A percentile compares a stretch with the other conserved stretches of the same genome.
Conservation (phyloP, 2,329 filamentous ascomycete genomes). For the Aspergillus fumigatus region DNA sequence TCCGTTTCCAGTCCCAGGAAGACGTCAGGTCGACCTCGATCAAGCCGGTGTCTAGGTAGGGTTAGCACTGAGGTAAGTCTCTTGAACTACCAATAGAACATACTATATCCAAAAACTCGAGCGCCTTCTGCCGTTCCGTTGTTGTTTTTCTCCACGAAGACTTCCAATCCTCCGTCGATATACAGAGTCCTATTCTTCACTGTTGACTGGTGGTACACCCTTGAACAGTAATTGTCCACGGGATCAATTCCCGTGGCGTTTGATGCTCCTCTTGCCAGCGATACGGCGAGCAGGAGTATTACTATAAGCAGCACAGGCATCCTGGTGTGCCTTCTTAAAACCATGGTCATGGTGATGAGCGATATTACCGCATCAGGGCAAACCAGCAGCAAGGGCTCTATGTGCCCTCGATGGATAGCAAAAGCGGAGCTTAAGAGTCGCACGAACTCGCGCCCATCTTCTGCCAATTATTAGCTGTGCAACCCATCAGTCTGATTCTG, state of each 20-base stretch:
- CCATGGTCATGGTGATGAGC: not conserved
- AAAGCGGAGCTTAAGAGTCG: not conserved
- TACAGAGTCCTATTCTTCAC: conserved; percentile 27
- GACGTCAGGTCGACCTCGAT: conserved; percentile 24
- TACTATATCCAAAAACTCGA: conserved; percentile 27
- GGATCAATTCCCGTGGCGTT: conserved; percentile 18
- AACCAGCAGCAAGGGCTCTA: not conserved
- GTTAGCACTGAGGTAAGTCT: not conserved
- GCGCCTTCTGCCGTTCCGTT: conserved; percentile 14
- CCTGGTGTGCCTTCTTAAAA: not conserved
- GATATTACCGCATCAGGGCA: not conserved
- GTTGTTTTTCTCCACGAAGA: conserved; percentile 16
- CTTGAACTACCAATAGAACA: not conserved
- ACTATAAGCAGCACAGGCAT: not conserved
- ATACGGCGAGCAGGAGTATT: conserved; percentile 6
- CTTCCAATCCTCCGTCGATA: conserved; percentile 27
- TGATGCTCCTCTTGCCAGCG: conserved; percentile 14
- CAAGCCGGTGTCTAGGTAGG: conserved; percentile 20
- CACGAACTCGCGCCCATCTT: not conserved
- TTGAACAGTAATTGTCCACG: conserved; percentile 23
- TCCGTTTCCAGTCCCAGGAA: conserved; percentile 28
- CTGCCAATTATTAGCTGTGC: not conserved
- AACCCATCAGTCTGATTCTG: not conserved
- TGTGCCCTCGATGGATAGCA: not conserved
- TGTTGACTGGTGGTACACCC: conserved; percentile 26